Conservation (phyloP, 805 yeast species). For the Yueomyces sinensis region DNA sequence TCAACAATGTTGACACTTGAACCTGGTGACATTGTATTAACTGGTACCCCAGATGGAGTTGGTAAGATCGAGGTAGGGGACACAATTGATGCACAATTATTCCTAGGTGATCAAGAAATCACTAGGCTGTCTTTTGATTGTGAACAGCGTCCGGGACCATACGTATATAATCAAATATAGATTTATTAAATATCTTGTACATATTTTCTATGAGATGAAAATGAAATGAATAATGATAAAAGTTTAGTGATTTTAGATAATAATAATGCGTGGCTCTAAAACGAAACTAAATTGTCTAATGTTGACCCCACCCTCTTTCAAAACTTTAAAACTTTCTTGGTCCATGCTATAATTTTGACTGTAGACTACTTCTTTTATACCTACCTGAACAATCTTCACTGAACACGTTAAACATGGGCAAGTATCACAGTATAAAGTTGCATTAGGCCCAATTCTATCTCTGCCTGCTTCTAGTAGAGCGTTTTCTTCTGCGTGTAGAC, state of each 20-base stretch:
- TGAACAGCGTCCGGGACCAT: conserved; percentile 45
- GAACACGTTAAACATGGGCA: conserved; percentile 96
- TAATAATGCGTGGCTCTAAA: conserved; percentile 18
- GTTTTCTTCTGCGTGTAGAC: conserved; percentile 95
- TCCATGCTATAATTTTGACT: conserved; percentile 93
- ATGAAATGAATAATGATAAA: too few relatives aligned
- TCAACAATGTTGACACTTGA: conserved; percentile 83
- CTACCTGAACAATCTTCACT: conserved; percentile 87
- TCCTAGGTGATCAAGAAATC: conserved; percentile 41
- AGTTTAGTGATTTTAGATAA: too few relatives aligned
- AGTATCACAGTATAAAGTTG: conserved; percentile 82
- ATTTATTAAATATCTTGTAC: too few relatives aligned
- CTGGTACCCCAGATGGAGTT: conserved; percentile 99
- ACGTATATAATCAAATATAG: conserved; percentile 34
- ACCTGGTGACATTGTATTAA: conserved; percentile 80
- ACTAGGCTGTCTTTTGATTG: conserved; percentile 30
- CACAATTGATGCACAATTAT: conserved; percentile 47
- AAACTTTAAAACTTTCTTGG: conserved; percentile 51
- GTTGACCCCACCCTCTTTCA: conserved; percentile 58
- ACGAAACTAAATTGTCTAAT: conserved; percentile 43
- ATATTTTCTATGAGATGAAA: too few relatives aligned
- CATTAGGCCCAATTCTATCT: conserved; percentile 53
- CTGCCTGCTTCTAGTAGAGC: conserved; percentile 91
- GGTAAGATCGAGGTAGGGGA: conserved; percentile 77
- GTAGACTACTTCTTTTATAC: conserved; percentile 83